phyloP scores from a whole-genome alignment of 257 asterid species.

The Plantago major region DNA sequence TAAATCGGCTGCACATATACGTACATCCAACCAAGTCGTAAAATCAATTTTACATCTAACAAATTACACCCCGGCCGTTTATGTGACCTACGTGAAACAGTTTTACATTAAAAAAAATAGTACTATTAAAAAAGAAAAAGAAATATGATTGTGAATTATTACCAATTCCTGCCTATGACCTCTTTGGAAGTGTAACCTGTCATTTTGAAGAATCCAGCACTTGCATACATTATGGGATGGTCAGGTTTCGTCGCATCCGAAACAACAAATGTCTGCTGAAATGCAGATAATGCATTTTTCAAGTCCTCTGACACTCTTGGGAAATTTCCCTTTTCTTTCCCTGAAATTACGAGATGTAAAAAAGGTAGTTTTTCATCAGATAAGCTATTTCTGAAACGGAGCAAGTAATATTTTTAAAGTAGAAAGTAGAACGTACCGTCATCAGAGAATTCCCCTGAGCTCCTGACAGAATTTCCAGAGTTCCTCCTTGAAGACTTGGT shows the following conservation, averaged over 20 bases:
- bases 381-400: too few relatives aligned
- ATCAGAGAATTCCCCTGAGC: constrained; percentile 72
- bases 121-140: neutral
- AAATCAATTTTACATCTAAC: too few relatives aligned
- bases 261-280: constrained; percentile 96
- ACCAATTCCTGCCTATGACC: constrained; percentile 91
- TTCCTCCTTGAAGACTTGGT: constrained; percentile 38
- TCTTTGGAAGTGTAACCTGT: constrained; percentile 91
- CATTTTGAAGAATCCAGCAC: constrained; percentile 98
- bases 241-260: constrained; percentile 92
- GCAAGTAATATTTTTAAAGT: too few relatives aligned
- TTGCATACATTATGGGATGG: constrained; percentile 84
- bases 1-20: constrained; percentile 64
- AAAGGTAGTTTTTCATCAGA: too few relatives aligned
- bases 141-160: neutral
- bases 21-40: neutral
- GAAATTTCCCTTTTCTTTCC: constrained; percentile 46
- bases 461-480: constrained; percentile 68
- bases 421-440: constrained; percentile 31
- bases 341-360: constrained; percentile 25
- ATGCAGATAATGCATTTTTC: constrained; percentile 81
- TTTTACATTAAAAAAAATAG: too few relatives aligned
- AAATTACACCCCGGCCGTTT: too few relatives aligned
- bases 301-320: constrained; percentile 80
- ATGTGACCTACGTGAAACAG: too few relatives aligned